Base-by-base conservation (phyloP, 2,329 filamentous ascomycete genomes). In the Lecanicillium sp. region DNA sequence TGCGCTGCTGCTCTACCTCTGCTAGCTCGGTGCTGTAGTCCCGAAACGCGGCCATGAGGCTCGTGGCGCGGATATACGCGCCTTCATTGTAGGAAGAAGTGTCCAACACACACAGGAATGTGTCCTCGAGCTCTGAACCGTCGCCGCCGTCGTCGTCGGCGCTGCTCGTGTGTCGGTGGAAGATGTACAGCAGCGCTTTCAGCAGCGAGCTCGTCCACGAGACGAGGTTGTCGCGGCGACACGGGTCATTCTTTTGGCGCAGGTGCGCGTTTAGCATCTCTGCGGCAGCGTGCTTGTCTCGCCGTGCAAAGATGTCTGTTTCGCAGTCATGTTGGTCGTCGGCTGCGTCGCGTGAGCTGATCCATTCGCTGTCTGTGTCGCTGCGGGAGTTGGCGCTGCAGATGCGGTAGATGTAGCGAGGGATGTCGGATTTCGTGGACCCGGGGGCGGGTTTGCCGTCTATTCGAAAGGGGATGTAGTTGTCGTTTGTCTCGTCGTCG, bases 201-300 rank as follows among this genome's bases (percentile, higher is more conserved):
- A 39, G 40, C 28, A 42, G 31, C 6, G 40, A 42, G 27, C 35
- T 39, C 14, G 35, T 42, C 40, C 40, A 42, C 6, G 40, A 42
- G 4, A 42, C 27, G 14, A 42, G 35, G 20, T 42, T 42, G 20
- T 41, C 40, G 17, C 20, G 35, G 22, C 20, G 35, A 4, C n/a
- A n/a, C n/a, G 9, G 29, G 14, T 22, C 29, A 9, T 20, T 22
- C 9, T 13, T 6, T 25, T 37, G 37, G 3, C 25, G 25, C 4
- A 42, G 17, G 31, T 42, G 40, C n/a, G 29, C n/a, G 13, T 27
- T 27, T 13, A 42, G 14, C 35, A 42, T 42, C 27, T 37, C 33
- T 4, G 40, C 35, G 22, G 37, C 40, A 17, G 20, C 22, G 18
- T 16, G 9, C n/a, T 27, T 20, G 28, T 39, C 40, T 19, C 35